Base-by-base conservation (phyloP, 306 rosid species). In the Fragaria vesca region DNA sequence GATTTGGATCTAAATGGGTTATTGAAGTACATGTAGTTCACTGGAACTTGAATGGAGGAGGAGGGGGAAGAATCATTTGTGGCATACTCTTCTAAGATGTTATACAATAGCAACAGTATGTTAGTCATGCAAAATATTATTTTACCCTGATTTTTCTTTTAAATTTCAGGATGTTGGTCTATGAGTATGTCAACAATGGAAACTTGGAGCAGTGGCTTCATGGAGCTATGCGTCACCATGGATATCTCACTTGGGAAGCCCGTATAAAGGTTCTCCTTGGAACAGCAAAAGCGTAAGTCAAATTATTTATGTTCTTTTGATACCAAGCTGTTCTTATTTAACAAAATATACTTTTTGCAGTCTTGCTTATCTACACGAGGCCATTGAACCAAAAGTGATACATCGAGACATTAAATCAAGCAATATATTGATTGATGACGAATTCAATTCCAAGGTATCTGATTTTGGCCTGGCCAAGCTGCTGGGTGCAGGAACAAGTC, bases 181-280 rank as follows among this genome's bases (percentile, higher is more conserved):
- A 94, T 65, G 98, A 94, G 91, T 94, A 90, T 61, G 94, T 91
- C 75, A 92, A 89, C 81, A 94, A 90, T 86, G 98, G 98, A 88
- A 94, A 92, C 83, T 85, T 94, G 79, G 98, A 94, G 83, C 97
- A 90, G 77, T 94, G 98, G 98, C 94, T 94, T 75, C 98, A 94
- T 78, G 97, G 94, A 83, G 98, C 91, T 24, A 92, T 94, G 98
- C 93, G 93, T 60, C 94, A 92, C 74, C 94, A 94, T 83, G 97
- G 92, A 48, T 90, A 92, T 87, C 98, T 94, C 72, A 94, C 98
- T 18, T 94, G 98, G 98, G 97, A 94, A 82, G 97, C 98, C 20
- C 94, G 98, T 12, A 88, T 85, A 74, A 94, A 92, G 90, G 80
- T 94, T 85, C 88, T 94, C 80, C 89, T 92, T 30, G 98, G 98